Conservation (phyloP, 1,284 basidiomycete genomes). For the Tilletia horrida region DNA sequence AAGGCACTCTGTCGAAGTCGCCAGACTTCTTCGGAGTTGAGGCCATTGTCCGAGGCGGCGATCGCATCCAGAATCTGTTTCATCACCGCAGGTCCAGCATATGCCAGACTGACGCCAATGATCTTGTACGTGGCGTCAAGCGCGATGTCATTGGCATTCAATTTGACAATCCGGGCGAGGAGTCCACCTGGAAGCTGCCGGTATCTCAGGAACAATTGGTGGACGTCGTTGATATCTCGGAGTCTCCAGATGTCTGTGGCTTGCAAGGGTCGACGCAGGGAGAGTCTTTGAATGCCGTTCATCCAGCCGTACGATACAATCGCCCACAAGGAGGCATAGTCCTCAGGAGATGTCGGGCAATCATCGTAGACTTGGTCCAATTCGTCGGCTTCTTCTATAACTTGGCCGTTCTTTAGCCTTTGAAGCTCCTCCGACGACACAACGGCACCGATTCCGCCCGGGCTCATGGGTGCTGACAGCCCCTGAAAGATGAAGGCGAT, state of each 20-base stretch:
- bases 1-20: constrained; percentile 36
- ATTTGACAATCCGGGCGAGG: constrained; percentile 28
- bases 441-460: constrained; percentile 35
- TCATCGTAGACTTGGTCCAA: constrained; percentile 28
- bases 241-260: constrained; percentile 43
- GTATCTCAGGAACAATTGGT: constrained; percentile 32
- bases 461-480: constrained; percentile 32
- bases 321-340: constrained; percentile 34
- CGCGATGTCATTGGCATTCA: constrained; percentile 40
- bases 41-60: constrained; percentile 18
- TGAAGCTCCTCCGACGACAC: constrained; percentile 30
- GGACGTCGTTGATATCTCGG: constrained; percentile 37
- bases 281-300: constrained; percentile 35
- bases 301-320: constrained; percentile 44
- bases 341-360: constrained; percentile 45
- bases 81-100: constrained; percentile 38
- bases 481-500: constrained; percentile 25
- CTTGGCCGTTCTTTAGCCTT: constrained; percentile 22
- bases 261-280: constrained; percentile 30
- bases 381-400: constrained; percentile 23
- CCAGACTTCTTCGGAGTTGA: constrained; percentile 22
- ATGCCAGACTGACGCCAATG: constrained; percentile 38
- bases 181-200: constrained; percentile 26
- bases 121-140: constrained; percentile 41
- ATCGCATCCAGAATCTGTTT: constrained; percentile 33